Conservation (phyloP, 129 eudicot genomes). For the Chrysanthemum lavandulifolium region DNA sequence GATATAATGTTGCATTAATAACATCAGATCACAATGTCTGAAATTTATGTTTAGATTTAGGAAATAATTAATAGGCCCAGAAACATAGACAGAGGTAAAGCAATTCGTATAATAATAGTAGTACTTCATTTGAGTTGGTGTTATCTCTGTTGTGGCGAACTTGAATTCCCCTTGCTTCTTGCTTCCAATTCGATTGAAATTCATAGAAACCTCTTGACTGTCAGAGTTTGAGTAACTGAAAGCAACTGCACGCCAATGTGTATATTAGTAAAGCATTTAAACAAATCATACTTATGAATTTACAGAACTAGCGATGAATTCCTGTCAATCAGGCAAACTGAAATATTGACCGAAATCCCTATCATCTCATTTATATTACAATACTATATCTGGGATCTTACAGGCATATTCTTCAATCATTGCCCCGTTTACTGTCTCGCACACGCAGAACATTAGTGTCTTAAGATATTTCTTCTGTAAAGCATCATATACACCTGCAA, state of each 20-base stretch:
- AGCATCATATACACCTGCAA: slow-evolving; percentile 94
- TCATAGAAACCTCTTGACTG: slow-evolving; percentile 86
- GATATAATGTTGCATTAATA: slow-evolving; percentile 5
- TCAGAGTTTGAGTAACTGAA: slow-evolving; percentile 87
- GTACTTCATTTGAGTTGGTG: slow-evolving; percentile 93
- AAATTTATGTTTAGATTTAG: neutral
- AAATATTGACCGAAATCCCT: neutral
- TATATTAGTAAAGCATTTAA: slow-evolving; percentile 24
- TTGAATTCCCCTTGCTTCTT: slow-evolving; percentile 89
- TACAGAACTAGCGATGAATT: neutral
- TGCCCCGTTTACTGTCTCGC: slow-evolving; percentile 80
- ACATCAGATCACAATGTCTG: slow-evolving; percentile 2
- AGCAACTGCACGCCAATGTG: slow-evolving; percentile 67
- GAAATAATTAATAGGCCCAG: neutral
- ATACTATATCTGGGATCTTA: slow-evolving; percentile 39
- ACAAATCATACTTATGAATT: slow-evolving; percentile 5
- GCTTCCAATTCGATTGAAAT: slow-evolving; percentile 80
- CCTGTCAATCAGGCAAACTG: slow-evolving; percentile 15
- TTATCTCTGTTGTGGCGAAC: slow-evolving; percentile 69
- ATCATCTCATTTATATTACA: slow-evolving; percentile 4
- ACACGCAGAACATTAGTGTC: slow-evolving; percentile 88
- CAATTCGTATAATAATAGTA: slow-evolving; percentile 21
- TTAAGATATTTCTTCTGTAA: slow-evolving; percentile 89
- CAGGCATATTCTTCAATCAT: slow-evolving; percentile 97
- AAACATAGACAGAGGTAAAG: slow-evolving; percentile 15